Evolutionary conservation across 2,329 filamentous ascomycete genomes (phyloP), one percentile per base, ranked within the genome.

Genomic region (Tolypocladium cylindrosporum): DNA sequence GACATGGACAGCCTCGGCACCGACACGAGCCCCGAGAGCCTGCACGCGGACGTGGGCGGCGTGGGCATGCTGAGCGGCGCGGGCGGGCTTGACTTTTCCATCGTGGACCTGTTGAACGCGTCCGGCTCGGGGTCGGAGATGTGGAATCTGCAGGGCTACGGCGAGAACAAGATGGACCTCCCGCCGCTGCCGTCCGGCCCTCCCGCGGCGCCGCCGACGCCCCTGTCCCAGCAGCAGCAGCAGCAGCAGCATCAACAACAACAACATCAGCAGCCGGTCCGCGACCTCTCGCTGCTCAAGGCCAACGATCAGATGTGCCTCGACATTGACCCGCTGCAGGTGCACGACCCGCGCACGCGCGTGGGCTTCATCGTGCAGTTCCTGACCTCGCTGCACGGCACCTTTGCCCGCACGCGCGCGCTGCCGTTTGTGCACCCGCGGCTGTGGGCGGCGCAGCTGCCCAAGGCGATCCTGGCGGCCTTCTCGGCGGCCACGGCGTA

Each of bases 341-440:
- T 77, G 13, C 67, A 73, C 61, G 70, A 76, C 58, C 67, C 70
- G 37, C 64, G 66, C 53, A 69, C 70, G 27, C 64, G 68, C 27
- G 61, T 75, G 40, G 71, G 73, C 56, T 72, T 67, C 61, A 65
- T 70, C n/a, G 62, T 77, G 55, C 58, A 65, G 27, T 55, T 60
- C 16, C 55, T 76, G 9, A 71, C 66, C 6, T 55, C 65, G 31
- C 61, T 77, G 50, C 74, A 71, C 63, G 54, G 60, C 24, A 65
- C 51, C 54, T 77, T 73, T 58, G 69, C 74, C 16, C 67, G 64
- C 37, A 69, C 71, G 6, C 71, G 70, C 58, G 63, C 69, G 8
- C 69, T 75, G 24, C 71, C 75, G 39, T 79, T 75, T 61, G 67
- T 79, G 57, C 77, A 79, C 62, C 68, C 70, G 41, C 68, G 71